Base-by-base conservation (phyloP, 352 stramenopile species). In the Phytophthora cryptogea region DNA sequence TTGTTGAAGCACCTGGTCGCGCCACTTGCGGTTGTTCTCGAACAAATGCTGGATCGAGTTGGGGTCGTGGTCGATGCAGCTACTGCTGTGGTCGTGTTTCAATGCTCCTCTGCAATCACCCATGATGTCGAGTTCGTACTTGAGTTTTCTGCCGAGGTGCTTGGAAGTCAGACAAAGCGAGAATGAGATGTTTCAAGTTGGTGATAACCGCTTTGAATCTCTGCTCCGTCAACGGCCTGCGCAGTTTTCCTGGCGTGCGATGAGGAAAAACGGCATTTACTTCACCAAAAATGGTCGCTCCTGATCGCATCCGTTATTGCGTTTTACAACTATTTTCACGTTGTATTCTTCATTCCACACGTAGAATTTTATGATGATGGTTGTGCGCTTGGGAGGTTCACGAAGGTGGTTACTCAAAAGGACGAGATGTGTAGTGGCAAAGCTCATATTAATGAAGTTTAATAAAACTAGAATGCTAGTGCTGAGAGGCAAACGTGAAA, bases 11-110 rank as follows among this genome's bases (percentile, higher is more conserved):
- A 86, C 87, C 14, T 49, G 54, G 17, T 87, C 70, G 33, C 77
- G 75, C 83, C 83, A 92, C 56, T 78, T 79, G 23, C 68, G 68
- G 64, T 92, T 92, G 64, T 85, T 84, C 44, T 88, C 80, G 31
- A 88, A 74, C 47, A 88, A 66, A 27, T 75, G 66, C 43, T 83
- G 65, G 27, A 86, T 59, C 62, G 74, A 67, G 5, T 61, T 37
- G 5, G 32, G 31, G 3, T 67, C 63, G 26, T 63, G 49, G 14
- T 61, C 62, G 7, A 32, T 66, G 42, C 56, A 66, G 39, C 41
- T 46, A 28, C 32, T 41, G 40, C 39, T 59, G 54, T 65, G 54
- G n/a, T 54, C 57, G 47, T 67, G 43, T 17, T 63, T 67, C 27
- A 40, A 14, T 37, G 43, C 42, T 56, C 41, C 47, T 31, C 44